Conservation (phyloP, 2,329 filamentous ascomycete genomes). For the Sclerotinia spermophila region DNA sequence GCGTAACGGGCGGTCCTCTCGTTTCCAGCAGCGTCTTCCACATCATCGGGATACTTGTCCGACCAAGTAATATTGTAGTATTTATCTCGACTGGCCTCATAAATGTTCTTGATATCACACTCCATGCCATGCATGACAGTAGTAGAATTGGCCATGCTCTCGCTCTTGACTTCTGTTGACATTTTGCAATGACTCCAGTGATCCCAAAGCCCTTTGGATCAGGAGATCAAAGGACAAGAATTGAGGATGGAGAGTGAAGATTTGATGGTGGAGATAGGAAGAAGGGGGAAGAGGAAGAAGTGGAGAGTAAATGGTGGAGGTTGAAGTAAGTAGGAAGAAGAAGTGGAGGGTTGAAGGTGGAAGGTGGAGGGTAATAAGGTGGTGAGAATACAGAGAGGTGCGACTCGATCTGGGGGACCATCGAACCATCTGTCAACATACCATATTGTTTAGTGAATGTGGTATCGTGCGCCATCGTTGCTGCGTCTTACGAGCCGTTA, state of each 20-base stretch:
- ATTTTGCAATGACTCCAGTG: neutral
- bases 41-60: slow-evolving; percentile 51
- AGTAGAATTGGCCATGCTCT: neutral
- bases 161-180: neutral
- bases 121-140: slow-evolving; percentile 33
- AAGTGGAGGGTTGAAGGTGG: no score
- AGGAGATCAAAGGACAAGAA: neutral
- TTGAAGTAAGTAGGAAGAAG: neutral
- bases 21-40: slow-evolving; percentile 53
- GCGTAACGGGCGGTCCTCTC: slow-evolving; percentile 43
- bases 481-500: neutral
- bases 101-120: slow-evolving; percentile 46
- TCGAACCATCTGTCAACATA: neutral
- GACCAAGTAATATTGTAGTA: slow-evolving; percentile 48
- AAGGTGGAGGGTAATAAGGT: neutral
- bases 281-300: no score
- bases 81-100: slow-evolving; percentile 47
- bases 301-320: neutral
- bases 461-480: neutral
- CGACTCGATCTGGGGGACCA: neutral
- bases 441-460: neutral
- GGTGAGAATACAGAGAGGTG: neutral
- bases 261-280: neutral
- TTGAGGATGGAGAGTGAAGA: neutral
- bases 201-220: neutral